Evolutionary conservation across 2,329 filamentous ascomycete genomes (phyloP).

Genomic region (Plenodomus lindquistii): DNA sequence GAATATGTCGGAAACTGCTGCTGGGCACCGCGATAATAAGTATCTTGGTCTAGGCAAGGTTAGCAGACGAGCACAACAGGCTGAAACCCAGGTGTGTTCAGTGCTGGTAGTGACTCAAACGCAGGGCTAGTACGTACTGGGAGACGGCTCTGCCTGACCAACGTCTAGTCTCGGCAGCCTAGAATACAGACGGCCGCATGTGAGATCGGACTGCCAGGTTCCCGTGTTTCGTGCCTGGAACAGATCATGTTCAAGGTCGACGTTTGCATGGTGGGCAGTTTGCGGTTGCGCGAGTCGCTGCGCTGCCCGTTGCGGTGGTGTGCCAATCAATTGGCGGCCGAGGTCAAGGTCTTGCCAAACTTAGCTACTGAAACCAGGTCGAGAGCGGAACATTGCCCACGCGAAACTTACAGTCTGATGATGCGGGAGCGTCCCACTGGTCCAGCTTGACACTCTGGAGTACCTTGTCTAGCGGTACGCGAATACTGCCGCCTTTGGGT

Average conservation of each 20-base stretch:
- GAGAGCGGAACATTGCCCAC: slow-evolving; percentile 12
- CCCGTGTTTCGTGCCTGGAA: slow-evolving; percentile 40
- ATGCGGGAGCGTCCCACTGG: slow-evolving; percentile 31
- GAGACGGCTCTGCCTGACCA: slow-evolving; percentile 17
- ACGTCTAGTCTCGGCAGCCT: slow-evolving; percentile 24
- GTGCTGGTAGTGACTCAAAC: slow-evolving; percentile 27
- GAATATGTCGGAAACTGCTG: slow-evolving; percentile 23
- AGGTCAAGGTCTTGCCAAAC: slow-evolving; percentile 37
- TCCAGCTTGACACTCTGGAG: slow-evolving; percentile 29
- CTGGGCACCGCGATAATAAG: slow-evolving; percentile 34
- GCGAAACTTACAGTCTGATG: slow-evolving; percentile 41
- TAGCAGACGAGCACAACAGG: slow-evolving; percentile 24
- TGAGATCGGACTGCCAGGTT: slow-evolving; percentile 27
- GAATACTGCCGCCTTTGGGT: slow-evolving; percentile 7
- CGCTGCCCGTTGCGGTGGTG: slow-evolving; percentile 29
- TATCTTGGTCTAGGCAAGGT: slow-evolving; percentile 31
- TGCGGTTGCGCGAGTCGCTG: slow-evolving; percentile 25
- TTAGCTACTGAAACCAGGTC: slow-evolving; percentile 33
- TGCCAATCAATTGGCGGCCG: slow-evolving; percentile 36
- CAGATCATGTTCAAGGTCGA: slow-evolving; percentile 22
- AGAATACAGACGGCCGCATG: slow-evolving; percentile 22
- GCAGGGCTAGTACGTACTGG: slow-evolving; percentile 24
- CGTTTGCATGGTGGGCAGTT: slow-evolving; percentile 15
- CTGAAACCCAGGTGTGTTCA: slow-evolving; percentile 29
- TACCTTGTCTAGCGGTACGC: slow-evolving; percentile 28